Evolutionary conservation across 2,329 filamentous ascomycete species (phyloP).

Genomic region (Talaromyces piceae): DNA sequence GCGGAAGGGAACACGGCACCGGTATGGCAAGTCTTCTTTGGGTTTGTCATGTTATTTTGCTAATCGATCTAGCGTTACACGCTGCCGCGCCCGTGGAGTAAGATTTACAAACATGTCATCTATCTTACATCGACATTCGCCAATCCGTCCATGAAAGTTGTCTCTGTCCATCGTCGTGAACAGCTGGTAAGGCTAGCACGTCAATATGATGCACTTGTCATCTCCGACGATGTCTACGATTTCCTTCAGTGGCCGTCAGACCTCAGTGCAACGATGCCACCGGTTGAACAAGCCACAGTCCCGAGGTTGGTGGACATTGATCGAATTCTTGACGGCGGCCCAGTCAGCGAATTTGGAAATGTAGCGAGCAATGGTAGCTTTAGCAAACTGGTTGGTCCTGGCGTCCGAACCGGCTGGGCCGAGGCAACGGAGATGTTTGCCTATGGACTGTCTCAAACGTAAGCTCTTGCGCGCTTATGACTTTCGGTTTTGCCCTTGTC

Average conservation of each 20-base stretch:
- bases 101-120: conserved; percentile 79
- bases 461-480: conserved; percentile 19
- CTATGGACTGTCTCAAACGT: conserved; percentile 53
- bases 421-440: conserved; percentile 61
- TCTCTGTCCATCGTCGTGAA: conserved; percentile 61
- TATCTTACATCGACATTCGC: conserved; percentile 84
- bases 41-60: not conserved
- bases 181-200: conserved; percentile 69
- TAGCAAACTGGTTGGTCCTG: conserved; percentile 77
- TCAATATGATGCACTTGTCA: conserved; percentile 69
- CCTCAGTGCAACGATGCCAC: conserved; percentile 14
- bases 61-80: conserved; percentile 40
- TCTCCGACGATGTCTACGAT: conserved; percentile 92
- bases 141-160: conserved; percentile 80
- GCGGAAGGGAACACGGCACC: conserved; percentile 33
- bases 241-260: conserved; percentile 68
- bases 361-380: conserved; percentile 82
- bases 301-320: conserved; percentile 78
- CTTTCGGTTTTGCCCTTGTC: too few species aligned
- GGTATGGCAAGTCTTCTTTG: conserved; percentile 25
- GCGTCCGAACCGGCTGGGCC: conserved; percentile 79
- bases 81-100: conserved; percentile 52
- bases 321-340: conserved; percentile 54
- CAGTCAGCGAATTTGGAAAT: conserved; percentile 64
- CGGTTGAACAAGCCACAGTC: conserved; percentile 39